Evolutionary conservation across 768 basidiomycete species (phyloP), one percentile per base, ranked within the genome.

Genomic region (Amanita rimosa): DNA sequence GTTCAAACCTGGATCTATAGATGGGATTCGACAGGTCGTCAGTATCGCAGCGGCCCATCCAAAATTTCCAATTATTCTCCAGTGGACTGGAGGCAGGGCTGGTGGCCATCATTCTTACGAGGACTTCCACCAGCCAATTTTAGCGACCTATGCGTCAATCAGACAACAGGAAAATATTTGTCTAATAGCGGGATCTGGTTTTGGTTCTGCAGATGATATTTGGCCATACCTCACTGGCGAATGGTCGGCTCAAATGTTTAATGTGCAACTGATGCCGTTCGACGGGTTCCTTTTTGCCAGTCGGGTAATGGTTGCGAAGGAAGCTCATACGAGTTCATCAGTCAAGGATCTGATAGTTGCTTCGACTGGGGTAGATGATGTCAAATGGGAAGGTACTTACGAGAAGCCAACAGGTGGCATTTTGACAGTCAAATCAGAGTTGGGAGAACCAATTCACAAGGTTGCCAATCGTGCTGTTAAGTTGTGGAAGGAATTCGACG

Each of bases 361-460:
- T 39, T 93, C 95, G 1, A 60, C 85, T n/a, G 96, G 96, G 66
- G 93, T 97, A 34, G 76, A 79, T 27, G 93, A 98, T 59, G 76
- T 70, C 45, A 72, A 84, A 49, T 98, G 94, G 92, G 95, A 98
- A 62, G 88, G 85, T 29, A 97, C 96, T 0, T 98, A 98, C 63
- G 67, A 74, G 54, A 92, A 89, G 67, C 86, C 93, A 52, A 96
- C 93, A 5, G 96, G 95, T 50, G 95, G 96, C 31, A 85, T 98
- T 56, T 76, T 98, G 53, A 98, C 95, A 5, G 96, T 99, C 53
- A 87, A 85, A 55, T 98, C 95, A 3, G 96, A 99, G 72, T 78
- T 99, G 43, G 94, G 94, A 35, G 96, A 99, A 65, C 96, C 96
- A 9, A 98, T 98, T 57, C 96, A 99, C 73, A 99, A 99, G 73